A percentile compares a stretch with the other conserved stretches of the same genome.
Conservation (phyloP, 2,329 filamentous ascomycete species). For the Apiospora marii region DNA sequence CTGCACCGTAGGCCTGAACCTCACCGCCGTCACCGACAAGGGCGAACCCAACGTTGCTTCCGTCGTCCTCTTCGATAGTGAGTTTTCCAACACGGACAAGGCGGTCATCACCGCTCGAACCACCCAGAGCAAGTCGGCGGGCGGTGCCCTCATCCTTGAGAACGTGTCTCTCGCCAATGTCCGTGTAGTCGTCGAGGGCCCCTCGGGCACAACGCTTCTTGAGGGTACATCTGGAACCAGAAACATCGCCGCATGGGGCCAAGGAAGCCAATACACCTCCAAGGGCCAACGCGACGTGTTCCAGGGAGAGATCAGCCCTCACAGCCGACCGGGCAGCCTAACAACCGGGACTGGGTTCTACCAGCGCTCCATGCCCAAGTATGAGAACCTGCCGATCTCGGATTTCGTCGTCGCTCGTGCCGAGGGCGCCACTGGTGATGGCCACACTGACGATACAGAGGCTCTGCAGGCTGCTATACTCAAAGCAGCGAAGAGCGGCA, state of each 20-base stretch:
- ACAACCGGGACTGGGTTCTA: slow-evolving; percentile 66
- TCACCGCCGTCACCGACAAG: slow-evolving; percentile 57
- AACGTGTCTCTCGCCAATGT: slow-evolving; percentile 55
- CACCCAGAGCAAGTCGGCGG: slow-evolving; percentile 44
- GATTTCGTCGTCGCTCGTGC: slow-evolving; percentile 75
- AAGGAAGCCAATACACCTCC: slow-evolving; percentile 72
- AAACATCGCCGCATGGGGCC: slow-evolving; percentile 64
- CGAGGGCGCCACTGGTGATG: slow-evolving; percentile 76
- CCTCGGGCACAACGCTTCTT: slow-evolving; percentile 60
- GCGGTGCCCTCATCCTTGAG: slow-evolving; percentile 55
- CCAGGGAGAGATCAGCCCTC: slow-evolving; percentile 54
- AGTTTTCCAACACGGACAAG: slow-evolving; percentile 69
- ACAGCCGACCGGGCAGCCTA: slow-evolving; percentile 62
- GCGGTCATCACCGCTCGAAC: slow-evolving; percentile 71
- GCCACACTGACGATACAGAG: slow-evolving; percentile 75
- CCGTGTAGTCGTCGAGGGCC: slow-evolving; percentile 51
- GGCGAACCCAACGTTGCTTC: slow-evolving; percentile 72
- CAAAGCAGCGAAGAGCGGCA: slow-evolving; percentile 57
- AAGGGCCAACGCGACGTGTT: slow-evolving; percentile 50
- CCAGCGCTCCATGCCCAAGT: slow-evolving; percentile 80
- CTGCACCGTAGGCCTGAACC: slow-evolving; percentile 72
- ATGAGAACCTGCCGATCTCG: slow-evolving; percentile 63
- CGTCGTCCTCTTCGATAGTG: slow-evolving; percentile 77
- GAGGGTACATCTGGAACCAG: slow-evolving; percentile 57
- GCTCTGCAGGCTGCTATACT: slow-evolving; percentile 72